Conservation (phyloP, 1,284 basidiomycete species). For the Leccinum holopus region DNA sequence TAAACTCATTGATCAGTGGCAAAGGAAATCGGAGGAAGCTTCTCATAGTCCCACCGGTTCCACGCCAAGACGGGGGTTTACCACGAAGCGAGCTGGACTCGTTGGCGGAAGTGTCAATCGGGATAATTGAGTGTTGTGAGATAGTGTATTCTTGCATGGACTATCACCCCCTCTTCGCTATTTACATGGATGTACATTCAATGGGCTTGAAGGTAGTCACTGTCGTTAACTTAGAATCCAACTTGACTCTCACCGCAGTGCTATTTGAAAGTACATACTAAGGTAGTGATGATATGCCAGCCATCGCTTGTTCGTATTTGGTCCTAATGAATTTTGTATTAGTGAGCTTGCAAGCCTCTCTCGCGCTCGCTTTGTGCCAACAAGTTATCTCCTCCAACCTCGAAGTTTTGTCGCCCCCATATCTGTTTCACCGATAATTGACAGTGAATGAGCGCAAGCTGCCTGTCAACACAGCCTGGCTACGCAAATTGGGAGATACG, state of each 20-base stretch:
- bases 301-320: no score
- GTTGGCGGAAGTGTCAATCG: constrained; percentile 30
- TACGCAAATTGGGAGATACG: no score
- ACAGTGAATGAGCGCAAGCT: no score
- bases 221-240: constrained; percentile 3
- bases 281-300: background rate
- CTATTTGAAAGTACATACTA: background rate
- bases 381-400: no score
- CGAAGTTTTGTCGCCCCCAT: no score
- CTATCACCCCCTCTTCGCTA: constrained; percentile 7
- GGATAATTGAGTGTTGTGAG: constrained; percentile 20
- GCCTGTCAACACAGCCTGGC: no score
- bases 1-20: constrained; percentile 79
- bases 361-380: no score
- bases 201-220: background rate
- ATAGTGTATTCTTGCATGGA: background rate
- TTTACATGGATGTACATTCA: constrained; percentile 13
- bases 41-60: constrained; percentile 24
- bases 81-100: constrained; percentile 44
- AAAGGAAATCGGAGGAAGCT: constrained; percentile 67
- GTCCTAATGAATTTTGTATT: no score
- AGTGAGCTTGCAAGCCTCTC: no score
- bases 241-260: constrained; percentile 10
- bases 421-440: no score
- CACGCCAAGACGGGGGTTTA: constrained; percentile 38